Base-by-base conservation (phyloP, 1,284 basidiomycete genomes). In the Ceratobasidium sp. region DNA sequence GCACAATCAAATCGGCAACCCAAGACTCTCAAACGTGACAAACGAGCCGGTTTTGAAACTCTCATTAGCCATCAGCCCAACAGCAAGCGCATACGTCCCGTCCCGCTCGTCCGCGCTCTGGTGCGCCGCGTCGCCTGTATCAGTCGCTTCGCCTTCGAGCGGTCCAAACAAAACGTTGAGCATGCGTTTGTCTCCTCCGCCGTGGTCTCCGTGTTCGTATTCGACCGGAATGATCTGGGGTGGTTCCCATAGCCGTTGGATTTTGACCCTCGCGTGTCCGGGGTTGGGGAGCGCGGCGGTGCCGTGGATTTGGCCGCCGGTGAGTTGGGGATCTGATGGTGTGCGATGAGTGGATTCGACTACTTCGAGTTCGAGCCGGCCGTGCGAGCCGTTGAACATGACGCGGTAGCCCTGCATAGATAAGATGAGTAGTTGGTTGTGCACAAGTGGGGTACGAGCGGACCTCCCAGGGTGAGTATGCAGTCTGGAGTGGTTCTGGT, bases 361-460 rank as follows among this genome's bases (percentile, higher is more conserved):
- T 18, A 86, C 84, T 74, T 85, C 84, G 45, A 86, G 82, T 79
- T 87, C 86, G 6, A 87, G 83, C 8, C 86, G 83, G 6, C 86
- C 85, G 36, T 82, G 80, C 45, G 83, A 84, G 10, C 85, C 85
- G 77, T 86, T 86, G 80, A 86, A 85, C 83, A 85, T 85, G 59
- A 86, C 85, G 41, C 82, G 80, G 76, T 86, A 86, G 16, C 85
- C 85, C 79, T 84, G 41, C 28, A 26, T 46, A n/a, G 28, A 32
- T 8, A 28, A 14, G 32, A n/a, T n/a, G n/a, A n/a, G 23, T 58
- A 18, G 55, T 28, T 58, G 16, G 30, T 14, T 26, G 46, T 28
- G 28, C 6, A 23, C n/a, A 6, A 4, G 12, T 21, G 14, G 26
- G 26, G 41, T 21, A 32, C 2, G 8, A 26, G 36, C 30, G 1